Conservation (phyloP, 176 grass and related monocot species). For the Oryza meyeriana region DNA sequence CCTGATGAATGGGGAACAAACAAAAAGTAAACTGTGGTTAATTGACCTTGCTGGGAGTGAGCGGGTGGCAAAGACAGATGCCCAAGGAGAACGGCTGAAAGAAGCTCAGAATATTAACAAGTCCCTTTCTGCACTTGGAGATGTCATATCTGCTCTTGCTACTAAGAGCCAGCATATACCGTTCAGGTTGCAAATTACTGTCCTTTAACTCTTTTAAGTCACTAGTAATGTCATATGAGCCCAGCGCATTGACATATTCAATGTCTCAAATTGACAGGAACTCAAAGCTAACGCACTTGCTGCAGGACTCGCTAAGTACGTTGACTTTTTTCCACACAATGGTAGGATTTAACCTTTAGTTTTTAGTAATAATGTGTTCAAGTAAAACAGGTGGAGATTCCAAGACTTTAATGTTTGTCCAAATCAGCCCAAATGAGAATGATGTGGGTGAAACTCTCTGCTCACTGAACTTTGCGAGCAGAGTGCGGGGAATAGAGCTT, state of each 20-base stretch:
- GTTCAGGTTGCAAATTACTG: constrained; percentile 59
- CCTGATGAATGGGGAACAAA: constrained; percentile 72
- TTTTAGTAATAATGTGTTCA: constrained; percentile 16
- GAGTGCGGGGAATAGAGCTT: constrained; percentile 93
- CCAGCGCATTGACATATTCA: not conserved
- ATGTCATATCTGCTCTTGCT: constrained; percentile 96
- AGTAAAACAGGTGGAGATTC: constrained; percentile 84
- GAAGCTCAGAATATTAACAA: constrained; percentile 97
- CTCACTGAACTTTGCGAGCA: constrained; percentile 92
- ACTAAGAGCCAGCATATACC: constrained; percentile 87
- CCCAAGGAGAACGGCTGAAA: constrained; percentile 94
- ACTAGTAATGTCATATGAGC: not conserved
- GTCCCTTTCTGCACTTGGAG: constrained; percentile 93
- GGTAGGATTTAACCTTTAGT: not conserved
- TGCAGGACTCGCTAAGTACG: constrained; percentile 92
- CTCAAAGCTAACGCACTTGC: constrained; percentile 87
- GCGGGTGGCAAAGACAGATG: constrained; percentile 86
- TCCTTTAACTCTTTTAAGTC: not conserved
- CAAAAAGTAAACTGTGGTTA: constrained; percentile 85
- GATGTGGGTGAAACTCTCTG: constrained; percentile 94
- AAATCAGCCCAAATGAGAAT: constrained; percentile 92
- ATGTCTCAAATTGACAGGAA: constrained; percentile 56
- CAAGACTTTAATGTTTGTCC: constrained; percentile 97
- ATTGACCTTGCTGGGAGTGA: constrained; percentile 96
- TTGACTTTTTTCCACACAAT: not conserved